Evolutionary conservation across 2,329 filamentous ascomycete genomes (phyloP).

Genomic region (Fusarium torulosum): DNA sequence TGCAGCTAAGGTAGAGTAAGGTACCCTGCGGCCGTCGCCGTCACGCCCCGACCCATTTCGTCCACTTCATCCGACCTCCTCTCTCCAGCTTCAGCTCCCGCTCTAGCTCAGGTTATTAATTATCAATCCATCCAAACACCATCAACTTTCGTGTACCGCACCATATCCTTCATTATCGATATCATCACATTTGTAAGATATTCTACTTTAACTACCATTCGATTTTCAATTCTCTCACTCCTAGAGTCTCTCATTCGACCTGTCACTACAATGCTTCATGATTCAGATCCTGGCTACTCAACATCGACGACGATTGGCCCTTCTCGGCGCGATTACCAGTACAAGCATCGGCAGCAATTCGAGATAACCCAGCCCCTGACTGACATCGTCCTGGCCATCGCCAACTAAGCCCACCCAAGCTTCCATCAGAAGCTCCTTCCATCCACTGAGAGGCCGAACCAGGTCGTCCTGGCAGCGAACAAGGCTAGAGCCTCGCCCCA

Average conservation of each 20-base stretch:
- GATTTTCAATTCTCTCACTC: background rate
- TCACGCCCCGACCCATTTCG: conserved; percentile 41
- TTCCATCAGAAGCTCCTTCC: conserved; percentile 38
- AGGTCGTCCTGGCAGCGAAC: conserved; percentile 40
- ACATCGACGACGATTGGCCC: conserved; percentile 2
- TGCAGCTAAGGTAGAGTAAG: conserved; percentile 20
- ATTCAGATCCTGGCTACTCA: background rate
- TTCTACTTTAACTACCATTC: conserved; percentile 1
- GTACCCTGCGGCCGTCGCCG: conserved; percentile 41
- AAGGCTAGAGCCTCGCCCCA: conserved; percentile 42
- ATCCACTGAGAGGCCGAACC: conserved; percentile 33
- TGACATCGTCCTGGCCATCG: conserved; percentile 37
- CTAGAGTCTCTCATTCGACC: background rate
- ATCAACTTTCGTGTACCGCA: conserved; percentile 24
- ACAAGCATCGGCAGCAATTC: conserved; percentile 26
- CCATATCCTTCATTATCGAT: conserved; percentile 25
- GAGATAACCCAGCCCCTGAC: conserved; percentile 39
- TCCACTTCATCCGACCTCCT: conserved; percentile 27
- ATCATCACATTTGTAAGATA: conserved; percentile 17
- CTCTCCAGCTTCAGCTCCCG: background rate
- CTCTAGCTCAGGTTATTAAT: conserved; percentile 12
- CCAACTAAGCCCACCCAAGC: conserved; percentile 35
- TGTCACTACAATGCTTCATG: background rate
- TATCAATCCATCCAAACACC: conserved; percentile 30
- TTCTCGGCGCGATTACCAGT: conserved; percentile 15